phyloP scores from a whole-genome alignment of 2,329 filamentous ascomycete genomes.

The Calonectria pseudoreteaudii region DNA sequence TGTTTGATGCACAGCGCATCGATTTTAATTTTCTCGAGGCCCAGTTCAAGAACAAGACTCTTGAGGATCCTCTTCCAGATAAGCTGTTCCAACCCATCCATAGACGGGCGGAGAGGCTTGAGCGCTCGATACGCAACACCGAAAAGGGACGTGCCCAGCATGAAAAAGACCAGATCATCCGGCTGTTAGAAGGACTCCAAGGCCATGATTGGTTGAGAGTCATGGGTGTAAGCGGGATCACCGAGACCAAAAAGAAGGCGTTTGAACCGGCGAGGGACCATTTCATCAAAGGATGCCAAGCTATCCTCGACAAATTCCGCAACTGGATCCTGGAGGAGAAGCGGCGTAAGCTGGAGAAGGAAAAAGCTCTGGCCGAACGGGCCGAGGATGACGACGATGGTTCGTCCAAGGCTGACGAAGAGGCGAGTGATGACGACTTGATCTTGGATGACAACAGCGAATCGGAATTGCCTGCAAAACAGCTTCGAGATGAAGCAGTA shows the following conservation, averaged over 20 bases:
- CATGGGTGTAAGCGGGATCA: conserved; percentile 89
- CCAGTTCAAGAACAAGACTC: conserved; percentile 56
- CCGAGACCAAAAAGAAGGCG: conserved; percentile 85
- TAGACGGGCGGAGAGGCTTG: conserved; percentile 69
- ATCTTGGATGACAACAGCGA: conserved; percentile 70
- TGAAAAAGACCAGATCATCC: conserved; percentile 73
- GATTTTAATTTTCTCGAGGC: conserved; percentile 66
- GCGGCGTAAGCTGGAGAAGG: conserved; percentile 80
- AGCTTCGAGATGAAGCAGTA: conserved; percentile 79
- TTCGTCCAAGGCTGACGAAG: conserved; percentile 34
- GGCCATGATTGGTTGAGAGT: conserved; percentile 93
- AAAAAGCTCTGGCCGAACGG: conserved; percentile 60
- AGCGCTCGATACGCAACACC: conserved; percentile 72
- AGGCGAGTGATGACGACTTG: conserved; percentile 50
- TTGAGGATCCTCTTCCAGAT: conserved; percentile 68
- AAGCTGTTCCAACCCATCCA: conserved; percentile 66
- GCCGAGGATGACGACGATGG: conserved; percentile 48
- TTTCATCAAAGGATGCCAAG: conserved; percentile 85
- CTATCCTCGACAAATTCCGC: conserved; percentile 87
- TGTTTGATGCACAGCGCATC: conserved; percentile 67
- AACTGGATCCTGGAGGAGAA: conserved; percentile 93
- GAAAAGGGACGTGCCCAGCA: conserved; percentile 75
- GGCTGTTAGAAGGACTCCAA: conserved; percentile 82
- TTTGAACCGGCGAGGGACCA: conserved; percentile 88
- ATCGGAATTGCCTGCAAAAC: conserved; percentile 66